Evolutionary conservation across 257 asterid species (phyloP).

Genomic region (Vinca minor): DNA sequence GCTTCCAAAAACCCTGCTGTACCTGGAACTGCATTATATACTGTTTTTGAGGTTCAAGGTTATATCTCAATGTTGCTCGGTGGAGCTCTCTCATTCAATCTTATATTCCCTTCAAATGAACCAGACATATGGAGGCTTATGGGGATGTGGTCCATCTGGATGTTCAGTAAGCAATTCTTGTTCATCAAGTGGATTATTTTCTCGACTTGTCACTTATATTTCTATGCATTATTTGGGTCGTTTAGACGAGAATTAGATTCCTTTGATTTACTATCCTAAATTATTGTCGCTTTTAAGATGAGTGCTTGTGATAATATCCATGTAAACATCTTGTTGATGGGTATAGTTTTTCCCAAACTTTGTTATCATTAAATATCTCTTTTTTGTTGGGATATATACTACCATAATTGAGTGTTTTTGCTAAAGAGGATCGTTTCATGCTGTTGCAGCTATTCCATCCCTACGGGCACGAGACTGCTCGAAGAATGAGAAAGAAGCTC

Average conservation of each 20-base stretch:
- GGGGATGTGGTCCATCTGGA: slow-evolving; percentile 99
- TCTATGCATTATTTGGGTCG: background rate
- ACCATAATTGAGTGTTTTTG: background rate
- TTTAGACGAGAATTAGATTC: background rate
- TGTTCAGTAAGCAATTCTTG: slow-evolving; percentile 73
- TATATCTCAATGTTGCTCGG: slow-evolving; percentile 68
- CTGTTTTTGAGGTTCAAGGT: slow-evolving; percentile 83
- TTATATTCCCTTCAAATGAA: slow-evolving; percentile 76
- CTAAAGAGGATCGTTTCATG: slow-evolving; percentile 5
- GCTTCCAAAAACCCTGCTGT: slow-evolving; percentile 80
- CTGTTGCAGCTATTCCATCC: slow-evolving; percentile 78
- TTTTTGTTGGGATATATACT: background rate
- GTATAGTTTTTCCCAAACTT: background rate
- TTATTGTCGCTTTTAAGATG: background rate
- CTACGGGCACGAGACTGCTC: slow-evolving; percentile 97
- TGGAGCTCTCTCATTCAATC: slow-evolving; percentile 86
- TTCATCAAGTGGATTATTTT: background rate
- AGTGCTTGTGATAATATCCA: background rate
- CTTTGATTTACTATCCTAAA: background rate
- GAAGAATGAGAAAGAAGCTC: slow-evolving; percentile 92
- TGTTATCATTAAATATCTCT: background rate
- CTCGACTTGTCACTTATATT: background rate
- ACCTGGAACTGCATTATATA: slow-evolving; percentile 65
- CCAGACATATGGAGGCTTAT: slow-evolving; percentile 93
- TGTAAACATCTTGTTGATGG: background rate